These are phyloP conservation scores for Penicillium crystallinum DNA, from an alignment of 495 filamentous ascomycete genomes.

Conservation along the genomic window DNA sequence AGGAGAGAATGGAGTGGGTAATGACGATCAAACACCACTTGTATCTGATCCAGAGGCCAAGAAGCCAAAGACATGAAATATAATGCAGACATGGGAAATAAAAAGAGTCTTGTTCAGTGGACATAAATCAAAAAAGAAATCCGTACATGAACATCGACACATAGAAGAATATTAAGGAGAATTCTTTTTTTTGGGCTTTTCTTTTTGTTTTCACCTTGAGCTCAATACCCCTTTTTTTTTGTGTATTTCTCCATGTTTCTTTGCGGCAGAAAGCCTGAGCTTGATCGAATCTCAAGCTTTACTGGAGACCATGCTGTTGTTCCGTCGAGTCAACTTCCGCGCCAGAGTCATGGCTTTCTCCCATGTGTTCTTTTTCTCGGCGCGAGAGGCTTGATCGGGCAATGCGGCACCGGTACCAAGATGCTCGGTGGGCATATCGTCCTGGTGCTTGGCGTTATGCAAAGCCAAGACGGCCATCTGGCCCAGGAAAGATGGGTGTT, in stretches of 20 bases:
- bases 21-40: not conserved
- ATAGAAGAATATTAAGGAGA: not conserved
- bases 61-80: not conserved
- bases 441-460: slow-evolving; percentile 27
- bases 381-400: slow-evolving; percentile 7
- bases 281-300: slow-evolving; percentile 9
- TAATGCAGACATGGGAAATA: not conserved
- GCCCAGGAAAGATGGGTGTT: slow-evolving; percentile 45
- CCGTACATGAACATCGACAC: not conserved
- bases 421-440: slow-evolving; percentile 12
- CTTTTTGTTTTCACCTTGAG: not conserved
- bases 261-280: not conserved
- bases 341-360: slow-evolving; percentile 30
- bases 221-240: not conserved
- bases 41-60: too few species aligned
- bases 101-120: not conserved
- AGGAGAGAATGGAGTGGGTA: not conserved
- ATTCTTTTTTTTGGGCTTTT: not conserved
- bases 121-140: not conserved
- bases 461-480: slow-evolving; percentile 44
- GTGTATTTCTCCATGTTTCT: not conserved
- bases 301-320: slow-evolving; percentile 13
- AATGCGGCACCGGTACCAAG: slow-evolving; percentile 13
- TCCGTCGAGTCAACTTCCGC: slow-evolving; percentile 26
- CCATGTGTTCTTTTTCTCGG: slow-evolving; percentile 29